These are phyloP conservation scores for Pichia sp. DNA, from an alignment of 1,139 yeast species.

Conservation along the genomic window DNA sequence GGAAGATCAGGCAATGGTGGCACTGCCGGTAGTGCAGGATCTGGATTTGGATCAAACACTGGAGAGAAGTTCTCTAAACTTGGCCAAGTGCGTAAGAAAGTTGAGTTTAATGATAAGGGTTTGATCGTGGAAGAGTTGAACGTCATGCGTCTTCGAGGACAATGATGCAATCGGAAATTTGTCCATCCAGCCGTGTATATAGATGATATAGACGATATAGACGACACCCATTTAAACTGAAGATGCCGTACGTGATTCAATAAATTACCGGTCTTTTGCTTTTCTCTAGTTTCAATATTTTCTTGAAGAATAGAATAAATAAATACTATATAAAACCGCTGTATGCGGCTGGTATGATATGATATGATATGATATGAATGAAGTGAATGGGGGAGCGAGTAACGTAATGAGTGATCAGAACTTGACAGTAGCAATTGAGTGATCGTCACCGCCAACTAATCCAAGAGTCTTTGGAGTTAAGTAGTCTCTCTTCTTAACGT, in stretches of 20 bases:
- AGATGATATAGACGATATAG: neutral
- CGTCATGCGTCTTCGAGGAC: slow-evolving; percentile 8
- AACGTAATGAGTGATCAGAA: slow-evolving; percentile 11
- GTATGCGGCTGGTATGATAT: slow-evolving; percentile 10
- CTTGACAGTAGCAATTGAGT: slow-evolving; percentile 21
- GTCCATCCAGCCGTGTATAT: too few relatives aligned
- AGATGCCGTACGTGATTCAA: too few relatives aligned
- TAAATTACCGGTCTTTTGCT: too few relatives aligned
- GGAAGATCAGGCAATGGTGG: neutral
- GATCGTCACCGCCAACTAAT: slow-evolving; percentile 28
- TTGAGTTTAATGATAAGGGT: slow-evolving; percentile 19
- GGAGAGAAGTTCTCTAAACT: slow-evolving; percentile 15
- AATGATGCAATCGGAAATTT: too few relatives aligned
- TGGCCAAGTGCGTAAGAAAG: slow-evolving; percentile 21
- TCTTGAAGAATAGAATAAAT: neutral
- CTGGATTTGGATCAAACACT: too few relatives aligned
- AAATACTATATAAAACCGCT: neutral
- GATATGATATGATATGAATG: neutral
- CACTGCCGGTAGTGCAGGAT: neutral
- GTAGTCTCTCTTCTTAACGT: slow-evolving; percentile 28
- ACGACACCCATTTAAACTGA: too few relatives aligned
- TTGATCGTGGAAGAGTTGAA: slow-evolving; percentile 17
- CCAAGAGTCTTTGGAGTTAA: slow-evolving; percentile 30
- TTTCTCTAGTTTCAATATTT: too few relatives aligned
- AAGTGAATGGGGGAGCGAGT: slow-evolving; percentile 26